Conservation (phyloP, 2,329 filamentous ascomycete species). For the Ophiostoma sp. region DNA sequence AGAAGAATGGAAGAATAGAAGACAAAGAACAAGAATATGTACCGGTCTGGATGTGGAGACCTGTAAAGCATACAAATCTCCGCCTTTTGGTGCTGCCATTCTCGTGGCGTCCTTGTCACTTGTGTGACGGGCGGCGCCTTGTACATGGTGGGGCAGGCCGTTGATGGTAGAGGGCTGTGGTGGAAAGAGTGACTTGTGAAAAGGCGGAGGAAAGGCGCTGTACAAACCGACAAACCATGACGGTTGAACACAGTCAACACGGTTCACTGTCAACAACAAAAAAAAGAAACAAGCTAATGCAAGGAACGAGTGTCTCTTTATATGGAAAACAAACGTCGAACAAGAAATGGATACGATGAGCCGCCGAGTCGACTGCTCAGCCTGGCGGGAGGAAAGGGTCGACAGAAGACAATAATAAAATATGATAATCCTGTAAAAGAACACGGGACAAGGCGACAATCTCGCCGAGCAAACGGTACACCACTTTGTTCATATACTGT, state of each 20-base stretch:
- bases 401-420: not conserved
- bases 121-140: not conserved
- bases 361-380: constrained; percentile 8
- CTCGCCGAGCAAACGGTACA: not conserved
- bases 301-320: constrained; percentile 18
- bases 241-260: not conserved
- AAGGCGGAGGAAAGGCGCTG: constrained; percentile 1
- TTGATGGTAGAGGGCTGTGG: too few species aligned
- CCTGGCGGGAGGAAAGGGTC: not conserved
- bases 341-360: not conserved
- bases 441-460: not conserved
- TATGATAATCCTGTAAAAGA: too few species aligned
- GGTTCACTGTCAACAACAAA: not conserved
- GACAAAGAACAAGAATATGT: not conserved
- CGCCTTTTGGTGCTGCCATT: constrained; percentile 8
- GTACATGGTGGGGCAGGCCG: not conserved
- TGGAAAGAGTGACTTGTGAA: not conserved
- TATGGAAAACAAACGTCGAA: not conserved
- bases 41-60: not conserved
- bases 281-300: constrained; percentile 11
- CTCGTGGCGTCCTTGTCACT: not conserved
- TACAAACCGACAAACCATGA: not conserved
- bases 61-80: constrained; percentile 9
- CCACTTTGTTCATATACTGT: not conserved
- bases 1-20: not conserved